Evolutionary conservation across 371 early-diverging fungal genomes (phyloP), one percentile per base, ranked within the genome.

Genomic region (Lichtheimia ornata): DNA sequence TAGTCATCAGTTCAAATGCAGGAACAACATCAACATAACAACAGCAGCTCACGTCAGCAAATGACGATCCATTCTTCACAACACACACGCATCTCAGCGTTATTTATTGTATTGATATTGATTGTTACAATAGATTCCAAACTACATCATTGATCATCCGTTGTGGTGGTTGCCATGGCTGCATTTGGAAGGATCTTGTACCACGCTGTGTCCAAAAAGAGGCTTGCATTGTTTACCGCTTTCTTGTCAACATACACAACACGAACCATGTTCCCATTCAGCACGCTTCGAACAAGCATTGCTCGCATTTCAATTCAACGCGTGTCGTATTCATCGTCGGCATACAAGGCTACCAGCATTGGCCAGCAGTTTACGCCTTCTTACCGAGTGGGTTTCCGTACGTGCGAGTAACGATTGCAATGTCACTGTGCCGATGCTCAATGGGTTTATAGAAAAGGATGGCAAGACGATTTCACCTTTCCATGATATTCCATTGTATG

Each of bases 401-500:
- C 18, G 65, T 41, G 25, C n/a, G 20, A 15, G 28, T n/a, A 24
- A 49, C 22, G 18, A 4, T 14, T 59, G 18, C 44, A n/a, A 22
- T 22, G 18, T 18, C 20, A n/a, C 43, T 56, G 11, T 47, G 17
- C 47, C n/a, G 22, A 5, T 22, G 17, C 5, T n/a, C 9, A 28
- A 18, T 41, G 4, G 7, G 3, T 52, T 51, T 9, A 41, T 22
- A 88, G 87, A 87, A 78, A 86, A 84, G 72, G 78, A 91, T 62
- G 91, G 90, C 45, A 69, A 68, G 18, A 68, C 83, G 14, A 81
- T 99, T 63, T 98, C 99, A 24, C 95, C 98, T 47, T 99, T 99
- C 84, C 99, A 99, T 82, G 99, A 99, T 81, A 96, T 99, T 74
- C 98, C 99, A 15, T 84, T 97, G n/a, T 92, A 88, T 71, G 91